phyloP scores from a whole-genome alignment of 1,139 yeast species.

The Zhuliangozyma blackwelliae region DNA sequence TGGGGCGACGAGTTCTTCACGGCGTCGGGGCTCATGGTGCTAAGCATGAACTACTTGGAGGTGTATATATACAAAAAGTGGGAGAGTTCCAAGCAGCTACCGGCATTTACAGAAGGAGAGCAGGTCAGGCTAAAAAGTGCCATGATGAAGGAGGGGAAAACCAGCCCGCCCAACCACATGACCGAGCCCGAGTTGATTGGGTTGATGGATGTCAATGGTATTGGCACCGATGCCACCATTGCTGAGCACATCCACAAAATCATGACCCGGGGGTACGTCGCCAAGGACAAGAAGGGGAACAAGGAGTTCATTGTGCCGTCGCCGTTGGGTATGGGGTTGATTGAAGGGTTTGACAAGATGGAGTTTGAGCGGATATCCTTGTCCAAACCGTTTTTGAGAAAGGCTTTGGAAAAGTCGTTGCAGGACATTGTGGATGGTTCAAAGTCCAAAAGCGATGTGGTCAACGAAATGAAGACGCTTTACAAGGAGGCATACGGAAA shows the following conservation, averaged over 20 bases:
- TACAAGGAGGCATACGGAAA: slow-evolving; percentile 59
- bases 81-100: slow-evolving; percentile 67
- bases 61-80: slow-evolving; percentile 77
- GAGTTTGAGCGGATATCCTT: slow-evolving; percentile 69
- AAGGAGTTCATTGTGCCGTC: slow-evolving; percentile 64
- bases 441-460: slow-evolving; percentile 49
- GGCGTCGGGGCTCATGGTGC: slow-evolving; percentile 68
- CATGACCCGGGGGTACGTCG: slow-evolving; percentile 60
- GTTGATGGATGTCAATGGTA: slow-evolving; percentile 94
- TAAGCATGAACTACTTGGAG: slow-evolving; percentile 72
- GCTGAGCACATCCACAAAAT: slow-evolving; percentile 95
- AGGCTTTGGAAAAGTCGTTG: slow-evolving; percentile 66
- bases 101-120: slow-evolving; percentile 58
- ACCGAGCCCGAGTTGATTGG: slow-evolving; percentile 92
- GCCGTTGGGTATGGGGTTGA: slow-evolving; percentile 77
- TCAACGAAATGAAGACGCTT: slow-evolving; percentile 50
- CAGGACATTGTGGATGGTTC: slow-evolving; percentile 66
- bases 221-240: slow-evolving; percentile 98
- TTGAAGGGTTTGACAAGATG: slow-evolving; percentile 81
- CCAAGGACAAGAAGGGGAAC: slow-evolving; percentile 36
- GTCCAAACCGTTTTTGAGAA: slow-evolving; percentile 85
- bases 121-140: slow-evolving; percentile 49
- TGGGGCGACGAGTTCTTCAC: slow-evolving; percentile 79
- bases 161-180: slow-evolving; percentile 75
- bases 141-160: slow-evolving; percentile 66